These are phyloP conservation scores for Daldinia vernicosa DNA, from an alignment of 495 filamentous ascomycete genomes.

Conservation along the genomic window DNA sequence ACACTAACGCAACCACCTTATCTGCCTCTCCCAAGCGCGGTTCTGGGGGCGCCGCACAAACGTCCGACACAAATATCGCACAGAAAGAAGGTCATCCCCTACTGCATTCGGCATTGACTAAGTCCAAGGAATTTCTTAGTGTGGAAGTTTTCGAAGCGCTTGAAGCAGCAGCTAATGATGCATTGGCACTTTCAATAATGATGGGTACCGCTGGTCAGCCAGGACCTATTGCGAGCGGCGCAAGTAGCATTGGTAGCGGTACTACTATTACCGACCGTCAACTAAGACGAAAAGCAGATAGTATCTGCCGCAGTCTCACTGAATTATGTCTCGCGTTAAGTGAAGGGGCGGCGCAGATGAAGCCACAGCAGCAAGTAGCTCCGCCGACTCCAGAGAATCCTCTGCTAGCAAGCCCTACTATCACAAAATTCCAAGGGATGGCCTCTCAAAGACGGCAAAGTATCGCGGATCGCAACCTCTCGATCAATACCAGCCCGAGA, in stretches of 20 bases:
- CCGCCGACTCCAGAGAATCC: slow-evolving; percentile 43
- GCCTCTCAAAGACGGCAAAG: slow-evolving; percentile 49
- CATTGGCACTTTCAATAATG: slow-evolving; percentile 75
- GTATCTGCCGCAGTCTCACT: slow-evolving; percentile 89
- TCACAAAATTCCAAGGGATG: slow-evolving; percentile 48
- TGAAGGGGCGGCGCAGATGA: slow-evolving; percentile 57
- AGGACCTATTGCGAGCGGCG: slow-evolving; percentile 66
- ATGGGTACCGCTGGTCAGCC: slow-evolving; percentile 71
- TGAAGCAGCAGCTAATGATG: slow-evolving; percentile 83
- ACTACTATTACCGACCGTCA: slow-evolving; percentile 77
- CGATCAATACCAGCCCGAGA: slow-evolving; percentile 64
- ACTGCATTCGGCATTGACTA: slow-evolving; percentile 79
- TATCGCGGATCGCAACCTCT: slow-evolving; percentile 43
- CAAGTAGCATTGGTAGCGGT: slow-evolving; percentile 69
- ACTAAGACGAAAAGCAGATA: slow-evolving; percentile 88
- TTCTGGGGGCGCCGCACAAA: slow-evolving; percentile 57
- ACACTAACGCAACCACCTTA: slow-evolving; percentile 90
- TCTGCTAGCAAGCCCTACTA: slow-evolving; percentile 47
- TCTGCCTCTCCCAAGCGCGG: slow-evolving; percentile 83
- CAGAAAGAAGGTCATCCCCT: slow-evolving; percentile 73
- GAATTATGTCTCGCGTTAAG: slow-evolving; percentile 90
- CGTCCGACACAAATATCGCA: slow-evolving; percentile 43
- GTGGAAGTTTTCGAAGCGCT: slow-evolving; percentile 81
- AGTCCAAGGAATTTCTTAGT: slow-evolving; percentile 72
- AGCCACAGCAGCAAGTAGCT: slow-evolving; percentile 46